Evolutionary conservation across 495 filamentous ascomycete genomes (phyloP).

Genomic region (Talaromyces borbonicus): DNA sequence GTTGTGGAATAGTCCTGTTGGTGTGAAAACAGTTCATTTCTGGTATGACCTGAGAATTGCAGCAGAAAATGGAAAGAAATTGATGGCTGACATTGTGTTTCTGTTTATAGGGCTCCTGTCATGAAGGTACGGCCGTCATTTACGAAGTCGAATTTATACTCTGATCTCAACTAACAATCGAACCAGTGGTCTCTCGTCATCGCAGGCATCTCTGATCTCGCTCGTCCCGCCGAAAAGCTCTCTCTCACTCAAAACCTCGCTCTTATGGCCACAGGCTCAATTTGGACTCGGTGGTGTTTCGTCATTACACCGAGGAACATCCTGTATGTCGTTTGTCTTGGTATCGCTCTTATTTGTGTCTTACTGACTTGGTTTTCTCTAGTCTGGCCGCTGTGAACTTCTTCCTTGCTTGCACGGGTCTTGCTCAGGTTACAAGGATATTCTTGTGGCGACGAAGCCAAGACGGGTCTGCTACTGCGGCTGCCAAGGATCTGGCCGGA

Average conservation of each 20-base stretch:
- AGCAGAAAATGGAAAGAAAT: background rate
- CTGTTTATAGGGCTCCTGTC: slow-evolving; percentile 65
- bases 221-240: slow-evolving; percentile 83
- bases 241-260: slow-evolving; percentile 86
- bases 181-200: slow-evolving; percentile 79
- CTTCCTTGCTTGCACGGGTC: slow-evolving; percentile 84
- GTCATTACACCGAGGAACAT: slow-evolving; percentile 90
- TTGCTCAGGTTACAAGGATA: slow-evolving; percentile 74
- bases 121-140: slow-evolving; percentile 63
- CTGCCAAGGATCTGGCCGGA: slow-evolving; percentile 39
- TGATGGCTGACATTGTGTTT: background rate
- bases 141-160: background rate
- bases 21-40: slow-evolving; percentile 95
- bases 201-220: slow-evolving; percentile 84
- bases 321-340: slow-evolving; percentile 44
- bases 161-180: slow-evolving; percentile 8
- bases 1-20: slow-evolving; percentile 79
- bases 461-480: slow-evolving; percentile 37
- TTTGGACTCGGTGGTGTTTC: slow-evolving; percentile 98
- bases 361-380: background rate
- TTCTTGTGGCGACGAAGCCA: slow-evolving; percentile 50
- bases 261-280: slow-evolving; percentile 77
- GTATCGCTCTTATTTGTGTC: background rate
- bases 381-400: slow-evolving; percentile 96
- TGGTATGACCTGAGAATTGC: slow-evolving; percentile 48